Percentiles rank a stretch among this genome's conserved stretches.
Conservation (phyloP, 768 basidiomycete genomes). For the Candolleomyces efflorescens region DNA sequence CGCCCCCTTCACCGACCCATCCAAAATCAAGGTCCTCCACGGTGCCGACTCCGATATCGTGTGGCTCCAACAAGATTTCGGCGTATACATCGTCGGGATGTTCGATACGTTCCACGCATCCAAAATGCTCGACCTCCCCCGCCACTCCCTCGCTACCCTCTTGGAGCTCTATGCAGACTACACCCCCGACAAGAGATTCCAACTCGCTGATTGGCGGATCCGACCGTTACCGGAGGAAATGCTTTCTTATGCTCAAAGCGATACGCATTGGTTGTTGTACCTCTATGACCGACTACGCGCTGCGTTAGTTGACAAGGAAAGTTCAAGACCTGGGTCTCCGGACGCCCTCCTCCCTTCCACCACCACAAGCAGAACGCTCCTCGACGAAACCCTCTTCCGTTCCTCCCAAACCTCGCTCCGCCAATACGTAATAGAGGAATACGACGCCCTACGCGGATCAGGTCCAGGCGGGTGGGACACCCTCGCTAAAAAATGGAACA, state of each 20-base stretch:
- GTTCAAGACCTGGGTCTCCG: slow-evolving; percentile 10
- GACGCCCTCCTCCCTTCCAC: too few relatives aligned
- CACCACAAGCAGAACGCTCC: too few relatives aligned
- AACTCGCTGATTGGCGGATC: slow-evolving; percentile 97
- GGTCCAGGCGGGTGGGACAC: slow-evolving; percentile 77
- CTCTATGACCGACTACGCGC: slow-evolving; percentile 91
- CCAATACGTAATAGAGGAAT: slow-evolving; percentile 63
- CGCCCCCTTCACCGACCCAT: slow-evolving; percentile 81
- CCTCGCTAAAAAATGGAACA: slow-evolving; percentile 82
- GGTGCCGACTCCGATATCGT: slow-evolving; percentile 92
- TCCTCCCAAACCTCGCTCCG: slow-evolving; percentile 77
- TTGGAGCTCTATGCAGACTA: slow-evolving; percentile 90
- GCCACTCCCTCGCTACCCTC: slow-evolving; percentile 79
- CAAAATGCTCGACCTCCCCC: slow-evolving; percentile 77
- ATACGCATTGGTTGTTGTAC: slow-evolving; percentile 93
- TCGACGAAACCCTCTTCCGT: slow-evolving; percentile 63
- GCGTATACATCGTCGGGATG: slow-evolving; percentile 89
- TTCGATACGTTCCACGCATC: slow-evolving; percentile 98
- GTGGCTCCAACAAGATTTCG: slow-evolving; percentile 97
- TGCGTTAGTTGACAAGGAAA: slow-evolving; percentile 72
- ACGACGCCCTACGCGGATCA: slow-evolving; percentile 59
- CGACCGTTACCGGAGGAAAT: slow-evolving; percentile 85
- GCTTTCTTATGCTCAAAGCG: slow-evolving; percentile 89
- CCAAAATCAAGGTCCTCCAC: slow-evolving; percentile 89
- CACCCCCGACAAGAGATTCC: slow-evolving; percentile 90